Base-by-base conservation (phyloP, 306 rosid genomes). In the Vicia faba region DNA sequence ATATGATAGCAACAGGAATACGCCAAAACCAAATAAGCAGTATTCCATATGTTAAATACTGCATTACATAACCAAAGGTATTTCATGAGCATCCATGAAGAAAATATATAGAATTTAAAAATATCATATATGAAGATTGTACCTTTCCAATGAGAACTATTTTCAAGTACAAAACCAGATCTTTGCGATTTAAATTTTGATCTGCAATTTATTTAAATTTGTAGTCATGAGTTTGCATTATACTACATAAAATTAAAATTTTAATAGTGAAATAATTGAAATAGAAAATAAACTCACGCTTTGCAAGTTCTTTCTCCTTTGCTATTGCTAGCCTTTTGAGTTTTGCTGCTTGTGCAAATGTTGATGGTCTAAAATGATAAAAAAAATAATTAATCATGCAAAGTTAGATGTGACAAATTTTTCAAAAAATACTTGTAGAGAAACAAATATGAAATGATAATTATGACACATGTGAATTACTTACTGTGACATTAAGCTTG, bases 301-400 rank as follows among this genome's bases (percentile, higher is more conserved):
- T 85, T 28, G 80, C 70, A 60, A 90, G 88, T 73, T 93, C 97
- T 75, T 68, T 93, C 82, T 90, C 99, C 79, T 86, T 93, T 11
- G 80, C 68, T 50, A 72, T 80, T 41, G 92, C 99, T 45, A 75
- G 28, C 73, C 99, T 88, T 80, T 78, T 81, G 64, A 90, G 89
- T 62, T 85, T 86, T 13, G 96, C 86, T 11, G 99, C 97, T 72
- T 83, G 99, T 8, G 92, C 95, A 76, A 86, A 93, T 13, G 95
- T 93, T 26, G 97, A 85, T 23, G 90, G 97, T 78, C 98, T 89
- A 44, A 50, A 45, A 56, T 29, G 14, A 66, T 35, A 70, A 59
- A 66, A 69, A 8, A 40, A n/a, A n/a, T n/a, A n/a, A 20, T 39
- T 40, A 26, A 0, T 0, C 33, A 28, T 15, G 15, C 8, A 11